phyloP scores from a whole-genome alignment of 371 early-diverging fungal genomes.

The Rhizopus microsporus region DNA sequence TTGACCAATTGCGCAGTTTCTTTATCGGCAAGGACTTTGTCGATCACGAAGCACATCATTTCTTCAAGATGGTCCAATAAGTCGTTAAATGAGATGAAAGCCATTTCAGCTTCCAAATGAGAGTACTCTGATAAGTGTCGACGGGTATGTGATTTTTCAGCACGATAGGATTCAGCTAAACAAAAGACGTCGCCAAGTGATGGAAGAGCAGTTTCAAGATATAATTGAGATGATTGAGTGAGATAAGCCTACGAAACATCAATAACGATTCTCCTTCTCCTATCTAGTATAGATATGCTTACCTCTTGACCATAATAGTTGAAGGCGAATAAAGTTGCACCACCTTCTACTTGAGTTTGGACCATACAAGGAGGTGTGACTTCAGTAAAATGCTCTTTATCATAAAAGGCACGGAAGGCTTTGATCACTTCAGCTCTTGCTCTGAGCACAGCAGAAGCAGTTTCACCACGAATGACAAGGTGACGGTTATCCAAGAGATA shows the following conservation, averaged over 20 bases:
- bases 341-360: conserved; percentile 99
- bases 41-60: conserved; percentile 88
- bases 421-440: conserved; percentile 88
- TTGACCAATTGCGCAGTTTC: conserved; percentile 76
- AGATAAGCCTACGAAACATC: conserved; percentile 82
- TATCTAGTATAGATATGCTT: conserved; percentile 4
- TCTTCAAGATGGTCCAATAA: conserved; percentile 91
- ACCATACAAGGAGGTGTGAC: conserved; percentile 99
- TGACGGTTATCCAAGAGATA: conserved; percentile 95
- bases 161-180: conserved; percentile 98
- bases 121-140: conserved; percentile 99
- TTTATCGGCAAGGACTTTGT: conserved; percentile 78
- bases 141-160: conserved; percentile 99
- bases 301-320: conserved; percentile 96
- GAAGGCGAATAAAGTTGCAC: conserved; percentile 95
- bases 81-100: conserved; percentile 94
- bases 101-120: conserved; percentile 98
- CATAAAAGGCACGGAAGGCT: conserved; percentile 96
- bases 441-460: conserved; percentile 86
- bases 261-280: background rate
- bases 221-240: conserved; percentile 99
- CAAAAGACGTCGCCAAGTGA: conserved; percentile 97
- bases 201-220: conserved; percentile 98
- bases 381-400: conserved; percentile 82
- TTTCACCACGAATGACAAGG: conserved; percentile 95